Base-by-base conservation (phyloP, 78 protist species). In the Pelomyxa schiedti region DNA sequence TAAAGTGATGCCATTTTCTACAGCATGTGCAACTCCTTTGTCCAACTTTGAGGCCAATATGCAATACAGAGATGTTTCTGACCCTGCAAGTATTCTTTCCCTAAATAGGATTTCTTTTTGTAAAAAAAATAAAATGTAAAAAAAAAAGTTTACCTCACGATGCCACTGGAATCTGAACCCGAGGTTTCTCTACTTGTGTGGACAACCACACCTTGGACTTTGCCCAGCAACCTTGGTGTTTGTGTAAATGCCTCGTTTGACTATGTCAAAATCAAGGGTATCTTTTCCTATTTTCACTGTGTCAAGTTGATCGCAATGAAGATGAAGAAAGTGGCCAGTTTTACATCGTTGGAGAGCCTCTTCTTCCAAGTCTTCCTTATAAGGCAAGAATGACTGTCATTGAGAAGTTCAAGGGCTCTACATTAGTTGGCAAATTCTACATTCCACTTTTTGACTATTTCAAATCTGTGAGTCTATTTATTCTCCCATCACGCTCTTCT, bases 141-240 rank as follows among this genome's bases (percentile, higher is more conserved):
- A n/a, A n/a, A n/a, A n/a, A n/a, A n/a, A n/a, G n/a, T n/a, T n/a
- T n/a, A n/a, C n/a, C n/a, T 80, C 66, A 26, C 80, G 63, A 86
- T 93, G 85, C 92, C 92, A 29, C 66, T 86, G 9, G 81, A 71
- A 7, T 84, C 77, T 24, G 89, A 79, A 9, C 63, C 80, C 9
- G 88, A 72, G 1, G 87, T 58, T 2, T 0, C 66, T 0, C 37
- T 95, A 16, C 66, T 97, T 6, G 99, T 98, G 22, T 98, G 99
- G 99, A 98, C 99, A 6, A 98, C 99, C 28, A 98, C 99, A 1
- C 99, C 99, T 29, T 98, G 99, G 99, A 96, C 99, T 1, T 87
- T 98, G 9, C 99, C 99, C 22, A 78, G 91, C 66, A 98, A 98
- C 88, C 77, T 98, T 24, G 99, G 91, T 8, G 85, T 93, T 22